A percentile compares a stretch with the other conserved stretches of the same genome.
These are phyloP conservation scores for Leccinellum rugosiceps DNA, from an alignment of 768 basidiomycete genomes.

Conservation along the genomic window DNA sequence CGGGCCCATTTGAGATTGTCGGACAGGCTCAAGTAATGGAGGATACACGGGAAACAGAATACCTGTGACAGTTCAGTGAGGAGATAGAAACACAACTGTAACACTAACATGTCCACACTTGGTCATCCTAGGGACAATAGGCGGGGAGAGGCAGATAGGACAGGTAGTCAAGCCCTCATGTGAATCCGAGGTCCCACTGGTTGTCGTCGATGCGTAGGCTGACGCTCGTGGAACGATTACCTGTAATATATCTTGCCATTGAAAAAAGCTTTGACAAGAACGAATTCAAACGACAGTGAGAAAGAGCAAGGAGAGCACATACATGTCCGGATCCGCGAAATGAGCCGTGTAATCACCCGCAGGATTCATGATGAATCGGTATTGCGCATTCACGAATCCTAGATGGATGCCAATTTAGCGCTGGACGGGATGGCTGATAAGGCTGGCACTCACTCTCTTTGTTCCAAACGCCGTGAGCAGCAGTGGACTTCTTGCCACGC, in stretches of 20 bases:
- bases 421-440: constrained; percentile 12
- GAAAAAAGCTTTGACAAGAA: constrained; percentile 67
- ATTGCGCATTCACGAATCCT: constrained; percentile 97
- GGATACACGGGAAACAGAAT: constrained; percentile 91
- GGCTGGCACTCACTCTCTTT: constrained; percentile 78
- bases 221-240: constrained; percentile 87
- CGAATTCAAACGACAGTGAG: background rate
- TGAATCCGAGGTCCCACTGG: constrained; percentile 39
- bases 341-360: constrained; percentile 90
- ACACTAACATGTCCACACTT: constrained; percentile 94
- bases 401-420: constrained; percentile 14
- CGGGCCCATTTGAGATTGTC: constrained; percentile 83
- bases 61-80: constrained; percentile 49
- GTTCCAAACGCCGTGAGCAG: constrained; percentile 69
- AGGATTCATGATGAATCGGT: constrained; percentile 94
- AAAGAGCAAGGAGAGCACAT: constrained; percentile 32
- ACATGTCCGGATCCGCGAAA: constrained; percentile 98
- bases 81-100: background rate
- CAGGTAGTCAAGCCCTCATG: constrained; percentile 72
- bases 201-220: constrained; percentile 62
- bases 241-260: constrained; percentile 95
- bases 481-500: constrained; percentile 69
- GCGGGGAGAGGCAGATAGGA: constrained; percentile 93
- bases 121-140: constrained; percentile 88
- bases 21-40: constrained; percentile 84